Base-by-base conservation (phyloP, 441 rosid genomes). In the Isatis lusitanica region DNA sequence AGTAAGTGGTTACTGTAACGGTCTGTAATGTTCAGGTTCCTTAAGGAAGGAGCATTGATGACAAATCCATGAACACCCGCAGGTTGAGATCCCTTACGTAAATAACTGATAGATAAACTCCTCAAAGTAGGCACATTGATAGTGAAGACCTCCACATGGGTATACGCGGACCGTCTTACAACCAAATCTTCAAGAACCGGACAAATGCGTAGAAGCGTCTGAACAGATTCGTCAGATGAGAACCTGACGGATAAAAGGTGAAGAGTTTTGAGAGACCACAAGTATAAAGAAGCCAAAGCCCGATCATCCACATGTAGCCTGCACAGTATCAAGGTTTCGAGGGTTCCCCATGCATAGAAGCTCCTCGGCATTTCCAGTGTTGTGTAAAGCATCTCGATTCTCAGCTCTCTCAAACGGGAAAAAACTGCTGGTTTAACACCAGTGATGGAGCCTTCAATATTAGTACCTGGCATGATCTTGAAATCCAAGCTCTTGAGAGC, bases 181-280 rank as follows among this genome's bases (percentile, higher is more conserved):
- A 68, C 72, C 72, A 68, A 17, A 31, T 12, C 15, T 42, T 55
- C 42, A 43, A 68, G 63, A 68, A 68, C 52, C 0, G 63, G 63
- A 15, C 64, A 68, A 2, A 1, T 42, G 13, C 31, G 17, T 56
- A 68, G 24, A 55, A 68, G 73, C 13, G 11, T 68, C 9, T 30
- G 13, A 68, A 16, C 64, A 55, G 44, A 56, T 56, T 55, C 55
- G 35, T 43, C 44, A 0, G 33, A 0, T 48, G 64, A 43, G 73
- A 68, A 68, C 33, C 13, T 43, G 17, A 68, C 65, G 1, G 64
- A 43, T 42, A 43, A 8, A 56, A 68, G 73, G 15, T 36, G 10
- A 12, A 68, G 64, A 12, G 3, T 43, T 56, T 68, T 68, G 15
- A 68, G 44, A 10, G 55, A 68, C 39, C 31, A 24, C 42, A 64